Evolutionary conservation across 2,329 filamentous ascomycete species (phyloP), one percentile per base, ranked within the genome.

Genomic region (Drechslerella stenobrocha): DNA sequence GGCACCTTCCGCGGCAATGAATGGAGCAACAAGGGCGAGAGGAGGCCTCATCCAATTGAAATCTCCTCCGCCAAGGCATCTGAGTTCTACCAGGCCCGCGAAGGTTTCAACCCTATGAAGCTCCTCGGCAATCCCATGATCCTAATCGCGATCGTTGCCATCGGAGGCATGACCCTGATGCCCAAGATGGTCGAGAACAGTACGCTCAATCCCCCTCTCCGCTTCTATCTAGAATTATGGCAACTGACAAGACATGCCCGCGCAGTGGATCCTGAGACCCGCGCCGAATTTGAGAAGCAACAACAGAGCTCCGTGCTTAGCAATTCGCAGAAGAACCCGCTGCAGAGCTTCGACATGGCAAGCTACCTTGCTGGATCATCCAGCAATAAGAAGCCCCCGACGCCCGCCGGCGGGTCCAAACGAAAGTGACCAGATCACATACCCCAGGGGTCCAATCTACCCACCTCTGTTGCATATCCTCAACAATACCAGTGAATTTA

Each of bases 101-200:
- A 74, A 66, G 71, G 72, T 18, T 74, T 74, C 69, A 72, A 70
- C 22, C 73, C 71, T 32, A 70, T 72, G 47, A 74, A 74, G 47
- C 70, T 74, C 15, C 70, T 74, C 34, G 61, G 61, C 45, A 93
- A 93, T 75, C 93, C 93, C 2, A 97, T 97, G 90, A 96, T 97
- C 70, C 82, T 98, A 67, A 87, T 98, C 80, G 90, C 87, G 2
- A 78, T 95, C 30, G 85, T 93, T 35, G 90, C 87, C 69, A 84
- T 96, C 80, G 86, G 79, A 3, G 80, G 96, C 71, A 90, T 96
- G 70, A 82, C 97, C 73, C 91, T 91, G 71, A 89, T 97, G 88
- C 93, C 93, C 11, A 93, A 96, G 77, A 77, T 98, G 58, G 85
- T 97, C 79, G 91, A 97, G 52, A 96, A 93, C 76, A 96, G 91